These are phyloP conservation scores for Euphorbia peplus DNA, from an alignment of 345 rosid species.

Conservation along the genomic window DNA sequence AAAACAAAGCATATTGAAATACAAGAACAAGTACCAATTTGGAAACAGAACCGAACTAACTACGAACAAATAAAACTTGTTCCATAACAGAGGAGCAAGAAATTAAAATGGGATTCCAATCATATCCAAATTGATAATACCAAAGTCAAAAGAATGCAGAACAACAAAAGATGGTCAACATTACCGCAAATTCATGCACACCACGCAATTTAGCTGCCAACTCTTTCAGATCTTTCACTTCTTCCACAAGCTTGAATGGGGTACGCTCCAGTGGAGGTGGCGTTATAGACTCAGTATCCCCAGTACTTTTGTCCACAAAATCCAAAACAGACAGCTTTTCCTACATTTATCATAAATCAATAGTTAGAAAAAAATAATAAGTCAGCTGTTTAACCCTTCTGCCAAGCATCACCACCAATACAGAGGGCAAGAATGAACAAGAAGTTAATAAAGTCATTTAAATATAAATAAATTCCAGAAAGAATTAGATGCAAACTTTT, in stretches of 20 bases:
- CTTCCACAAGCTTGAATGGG: slow-evolving; percentile 71
- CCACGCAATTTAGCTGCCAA: slow-evolving; percentile 58
- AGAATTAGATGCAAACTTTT: background rate
- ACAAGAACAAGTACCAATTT: background rate
- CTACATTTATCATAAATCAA: slow-evolving; percentile 29
- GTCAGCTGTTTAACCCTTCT: background rate
- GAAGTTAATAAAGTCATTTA: background rate
- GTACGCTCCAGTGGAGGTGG: slow-evolving; percentile 54
- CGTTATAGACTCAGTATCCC: slow-evolving; percentile 37
- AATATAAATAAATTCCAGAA: background rate
- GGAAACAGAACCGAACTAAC: background rate
- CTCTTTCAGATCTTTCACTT: slow-evolving; percentile 72
- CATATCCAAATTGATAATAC: background rate
- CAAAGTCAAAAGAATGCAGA: background rate
- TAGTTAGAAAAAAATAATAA: background rate
- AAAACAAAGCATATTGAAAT: background rate
- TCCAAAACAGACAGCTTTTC: slow-evolving; percentile 68
- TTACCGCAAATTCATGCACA: slow-evolving; percentile 84
- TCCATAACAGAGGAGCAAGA: background rate
- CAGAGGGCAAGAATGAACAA: background rate
- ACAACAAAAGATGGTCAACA: background rate
- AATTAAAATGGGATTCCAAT: background rate
- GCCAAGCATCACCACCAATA: background rate
- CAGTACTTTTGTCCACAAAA: slow-evolving; percentile 54
- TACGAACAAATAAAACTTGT: background rate